phyloP scores from a whole-genome alignment of 2,329 filamentous ascomycete species.

The Ophiostoma himal-ulmi region DNA sequence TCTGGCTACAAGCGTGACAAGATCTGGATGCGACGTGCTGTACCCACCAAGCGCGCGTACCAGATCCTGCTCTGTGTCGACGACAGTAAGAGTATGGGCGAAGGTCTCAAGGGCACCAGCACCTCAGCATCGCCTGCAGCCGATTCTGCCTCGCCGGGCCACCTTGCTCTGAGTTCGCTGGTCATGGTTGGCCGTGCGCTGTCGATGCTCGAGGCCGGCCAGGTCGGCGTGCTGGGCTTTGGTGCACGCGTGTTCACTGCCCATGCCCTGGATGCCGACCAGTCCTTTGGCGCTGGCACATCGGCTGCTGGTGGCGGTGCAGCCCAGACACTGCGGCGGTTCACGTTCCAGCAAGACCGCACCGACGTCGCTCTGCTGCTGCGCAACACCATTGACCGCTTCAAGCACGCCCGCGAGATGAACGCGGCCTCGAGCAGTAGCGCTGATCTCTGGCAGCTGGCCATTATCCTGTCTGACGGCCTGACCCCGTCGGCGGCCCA shows the following conservation, averaged over 20 bases:
- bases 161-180: conserved; percentile 86
- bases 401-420: conserved; percentile 64
- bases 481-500: conserved; percentile 79
- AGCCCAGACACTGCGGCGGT: conserved; percentile 74
- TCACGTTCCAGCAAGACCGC: conserved; percentile 76
- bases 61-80: conserved; percentile 97
- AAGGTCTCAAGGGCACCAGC: conserved; percentile 34
- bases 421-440: conserved; percentile 33
- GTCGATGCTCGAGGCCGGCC: conserved; percentile 87
- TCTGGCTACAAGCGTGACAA: conserved; percentile 98
- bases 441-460: conserved; percentile 86
- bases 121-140: background rate
- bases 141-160: conserved; percentile 48
- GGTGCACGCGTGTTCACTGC: conserved; percentile 77
- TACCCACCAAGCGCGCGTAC: conserved; percentile 90
- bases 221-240: conserved; percentile 87
- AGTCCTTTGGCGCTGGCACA: conserved; percentile 54
- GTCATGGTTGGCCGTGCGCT: conserved; percentile 84
- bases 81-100: conserved; percentile 90
- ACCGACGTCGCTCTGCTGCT: conserved; percentile 82
- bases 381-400: conserved; percentile 69
- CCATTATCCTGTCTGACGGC: conserved; percentile 88
- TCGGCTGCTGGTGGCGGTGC: conserved; percentile 58
- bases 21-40: conserved; percentile 95
- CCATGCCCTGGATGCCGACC: conserved; percentile 68